Base-by-base conservation (phyloP, 1,284 basidiomycete species). In the Ceratobasidium sp. region DNA sequence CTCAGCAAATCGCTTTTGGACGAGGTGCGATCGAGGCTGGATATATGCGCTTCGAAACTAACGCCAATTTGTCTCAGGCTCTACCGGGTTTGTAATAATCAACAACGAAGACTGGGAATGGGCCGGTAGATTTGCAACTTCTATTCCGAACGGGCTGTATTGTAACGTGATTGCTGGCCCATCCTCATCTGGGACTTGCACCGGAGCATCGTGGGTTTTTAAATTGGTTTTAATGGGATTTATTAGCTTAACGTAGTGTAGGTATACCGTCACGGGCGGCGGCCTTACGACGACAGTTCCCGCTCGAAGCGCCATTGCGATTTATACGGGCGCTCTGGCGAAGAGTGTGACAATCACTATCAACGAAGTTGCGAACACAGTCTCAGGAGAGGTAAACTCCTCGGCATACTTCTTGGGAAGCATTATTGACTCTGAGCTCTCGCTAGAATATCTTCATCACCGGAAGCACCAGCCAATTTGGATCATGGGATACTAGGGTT, bases 81-180 rank as follows among this genome's bases (percentile, higher is more conserved):
- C 88, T 0, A 82, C 85, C 42, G 91, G 91, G 0, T 92, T 78
- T 53, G 79, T 82, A 12, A 80, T 77, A 3, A 82, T 82, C 77
- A 82, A 82, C 70, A 80, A 78, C 56, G 78, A 79, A 20, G 55
- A 55, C 44, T 58, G 15, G 9, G 69, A 67, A 6, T 82, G 82
- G 82, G 58, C 42, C 10, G 44, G 55, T 13, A 81, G 77, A 1
- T 79, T 82, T 60, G 56, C 71, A 5, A 81, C 81, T 6, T 44
- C 55, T 28, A 55, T 82, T 1, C 77, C 81, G 3, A 79, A 72
- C 44, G 82, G 81, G 13, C 64, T 46, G 5, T 82, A 82, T 66
- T 82, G 81, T 77, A 79, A 82, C 40, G 64, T 81, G 23, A 51
- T 79, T 49, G 40, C 63, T 39, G 80, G 80, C 6, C 20, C 33